phyloP scores from a whole-genome alignment of 2,329 filamentous ascomycete genomes.

The Escovopsis sp. region DNA sequence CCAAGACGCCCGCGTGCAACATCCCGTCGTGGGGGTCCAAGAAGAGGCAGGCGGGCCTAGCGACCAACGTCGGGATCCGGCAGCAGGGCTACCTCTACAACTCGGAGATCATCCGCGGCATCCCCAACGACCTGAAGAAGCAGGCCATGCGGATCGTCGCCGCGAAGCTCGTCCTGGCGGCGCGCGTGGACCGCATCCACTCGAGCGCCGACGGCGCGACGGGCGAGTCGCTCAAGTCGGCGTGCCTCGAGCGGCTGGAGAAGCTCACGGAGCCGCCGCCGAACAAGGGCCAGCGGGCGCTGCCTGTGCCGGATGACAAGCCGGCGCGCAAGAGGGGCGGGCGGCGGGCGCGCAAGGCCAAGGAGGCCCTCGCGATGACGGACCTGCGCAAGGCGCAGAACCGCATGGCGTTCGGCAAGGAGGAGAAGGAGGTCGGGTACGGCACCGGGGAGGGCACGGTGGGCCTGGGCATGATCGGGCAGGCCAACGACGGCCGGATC shows the following conservation, averaged over 20 bases:
- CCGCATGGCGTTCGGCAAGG: conserved; percentile 86
- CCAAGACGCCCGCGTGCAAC: conserved; percentile 88
- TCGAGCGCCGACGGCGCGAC: conserved; percentile 67
- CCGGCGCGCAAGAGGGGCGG: conserved; percentile 86
- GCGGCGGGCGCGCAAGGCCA: conserved; percentile 77
- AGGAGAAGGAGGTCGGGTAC: conserved; percentile 87
- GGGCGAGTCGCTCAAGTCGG: conserved; percentile 66
- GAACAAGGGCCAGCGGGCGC: conserved; percentile 73
- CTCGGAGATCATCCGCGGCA: conserved; percentile 72
- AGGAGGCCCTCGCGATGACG: conserved; percentile 94
- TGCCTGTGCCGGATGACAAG: conserved; percentile 91
- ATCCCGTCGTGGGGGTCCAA: conserved; percentile 82
- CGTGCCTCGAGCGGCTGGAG: conserved; percentile 74
- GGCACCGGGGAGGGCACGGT: conserved; percentile 72
- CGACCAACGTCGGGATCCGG: conserved; percentile 80
- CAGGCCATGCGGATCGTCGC: conserved; percentile 93
- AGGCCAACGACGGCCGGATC: conserved; percentile 75
- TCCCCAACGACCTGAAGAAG: conserved; percentile 74
- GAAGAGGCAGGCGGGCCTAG: conserved; percentile 69
- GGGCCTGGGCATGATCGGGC: conserved; percentile 91
- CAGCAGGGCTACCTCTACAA: conserved; percentile 91
- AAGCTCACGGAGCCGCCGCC: conserved; percentile 85
- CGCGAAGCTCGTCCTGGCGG: conserved; percentile 85
- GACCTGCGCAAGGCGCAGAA: conserved; percentile 94
- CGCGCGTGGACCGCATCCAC: conserved; percentile 77